These are phyloP conservation scores for Kalmanozyma brasiliensis DNA, from an alignment of 1,284 basidiomycete species.

Conservation along the genomic window DNA sequence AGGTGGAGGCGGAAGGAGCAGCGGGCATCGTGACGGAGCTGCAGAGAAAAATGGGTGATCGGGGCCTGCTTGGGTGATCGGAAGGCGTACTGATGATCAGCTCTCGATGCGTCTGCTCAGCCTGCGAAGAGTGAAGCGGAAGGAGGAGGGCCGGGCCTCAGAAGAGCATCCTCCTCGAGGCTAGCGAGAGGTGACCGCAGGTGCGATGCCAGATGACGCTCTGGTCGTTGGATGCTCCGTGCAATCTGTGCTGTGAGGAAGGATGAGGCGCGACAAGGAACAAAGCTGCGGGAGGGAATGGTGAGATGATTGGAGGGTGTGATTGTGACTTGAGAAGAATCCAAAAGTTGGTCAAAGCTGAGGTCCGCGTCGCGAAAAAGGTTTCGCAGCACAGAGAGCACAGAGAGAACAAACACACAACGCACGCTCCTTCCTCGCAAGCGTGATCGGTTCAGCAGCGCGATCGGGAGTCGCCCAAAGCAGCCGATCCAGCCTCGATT, in stretches of 20 bases:
- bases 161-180: conserved; percentile 16
- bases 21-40: conserved; percentile 22
- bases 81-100: too few species aligned
- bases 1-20: conserved; percentile 26
- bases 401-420: background rate
- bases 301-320: background rate
- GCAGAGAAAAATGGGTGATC: too few species aligned
- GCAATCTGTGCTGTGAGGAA: background rate
- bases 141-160: conserved; percentile 3
- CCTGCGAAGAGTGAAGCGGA: background rate
- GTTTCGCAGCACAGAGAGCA: conserved; percentile 8
- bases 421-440: background rate
- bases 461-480: background rate
- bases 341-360: background rate
- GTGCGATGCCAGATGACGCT: too few species aligned
- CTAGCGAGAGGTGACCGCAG: background rate
- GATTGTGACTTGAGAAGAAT: too few species aligned
- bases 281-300: conserved; percentile 5
- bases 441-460: conserved; percentile 26
- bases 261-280: background rate
- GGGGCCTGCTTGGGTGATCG: too few species aligned
- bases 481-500: conserved; percentile 10
- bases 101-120: background rate
- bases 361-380: conserved; percentile 23
- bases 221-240: too few species aligned